A percentile compares a stretch with the other conserved stretches of the same genome.
Conservation (phyloP, 768 basidiomycete genomes). For the Boletus reticuloceps region DNA sequence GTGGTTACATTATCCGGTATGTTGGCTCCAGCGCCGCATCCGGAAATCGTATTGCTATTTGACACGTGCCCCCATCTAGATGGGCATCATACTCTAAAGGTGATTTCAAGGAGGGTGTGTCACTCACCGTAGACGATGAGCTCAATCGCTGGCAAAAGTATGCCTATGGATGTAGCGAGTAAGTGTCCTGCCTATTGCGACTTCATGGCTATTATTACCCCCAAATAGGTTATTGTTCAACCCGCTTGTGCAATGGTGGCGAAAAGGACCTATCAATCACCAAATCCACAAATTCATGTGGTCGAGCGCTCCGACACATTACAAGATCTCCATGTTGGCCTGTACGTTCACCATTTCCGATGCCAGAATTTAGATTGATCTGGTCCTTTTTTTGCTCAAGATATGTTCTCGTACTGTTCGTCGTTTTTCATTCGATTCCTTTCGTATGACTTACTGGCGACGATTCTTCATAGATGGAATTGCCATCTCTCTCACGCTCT, state of each 20-base stretch:
- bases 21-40: neutral
- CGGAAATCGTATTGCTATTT: neutral
- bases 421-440: slow-evolving; percentile 1
- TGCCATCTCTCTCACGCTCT: slow-evolving; percentile 63
- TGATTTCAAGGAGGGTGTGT: slow-evolving; percentile 90
- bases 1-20: slow-evolving; percentile 69
- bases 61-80: slow-evolving; percentile 20
- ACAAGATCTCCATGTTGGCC: slow-evolving; percentile 67
- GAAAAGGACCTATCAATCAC: slow-evolving; percentile 77
- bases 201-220: slow-evolving; percentile 1
- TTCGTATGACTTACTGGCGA: neutral
- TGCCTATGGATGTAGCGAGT: slow-evolving; percentile 61
- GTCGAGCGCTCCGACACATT: slow-evolving; percentile 75
- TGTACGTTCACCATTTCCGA: slow-evolving; percentile 35
- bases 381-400: slow-evolving; percentile 12
- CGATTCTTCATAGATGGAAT: slow-evolving; percentile 43
- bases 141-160: slow-evolving; percentile 93
- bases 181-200: slow-evolving; percentile 32
- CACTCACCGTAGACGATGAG: slow-evolving; percentile 86
- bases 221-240: slow-evolving; percentile 75
- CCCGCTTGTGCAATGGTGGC: slow-evolving; percentile 76
- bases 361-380: slow-evolving; percentile 1
- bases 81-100: slow-evolving; percentile 84
- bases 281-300: slow-evolving; percentile 76
- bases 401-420: slow-evolving; percentile 55